Base-by-base conservation (phyloP, 768 basidiomycete genomes). In the Termitomyces sp. region DNA sequence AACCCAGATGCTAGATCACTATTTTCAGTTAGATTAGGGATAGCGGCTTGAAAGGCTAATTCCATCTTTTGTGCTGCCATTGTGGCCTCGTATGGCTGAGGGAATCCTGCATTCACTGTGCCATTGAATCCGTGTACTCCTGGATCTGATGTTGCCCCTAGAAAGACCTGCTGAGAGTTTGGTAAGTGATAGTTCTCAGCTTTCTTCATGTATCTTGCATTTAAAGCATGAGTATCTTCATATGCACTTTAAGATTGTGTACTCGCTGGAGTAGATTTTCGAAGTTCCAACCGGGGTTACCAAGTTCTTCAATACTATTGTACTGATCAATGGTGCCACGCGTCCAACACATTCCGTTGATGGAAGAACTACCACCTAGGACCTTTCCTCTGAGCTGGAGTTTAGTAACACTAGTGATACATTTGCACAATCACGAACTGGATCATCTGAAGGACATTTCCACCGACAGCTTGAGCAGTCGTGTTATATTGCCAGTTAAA, bases 231-330 rank as follows among this genome's bases (percentile, higher is more conserved):
- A 26, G 28, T n/a, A 35, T 5, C 8, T 28, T 22, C 1, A 5
- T 3, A 32, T 18, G 2, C n/a, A 12, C 3, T 35, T 18, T 8
- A 14, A 14, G 20, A 18, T 20, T 6, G 8, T 0, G 1, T 0
- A 22, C 56, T 12, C n/a, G 55, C 61, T 35, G n/a, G 5, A 62
- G 35, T 7, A 64, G 20, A 18, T 61, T 56, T 14, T 53, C 24
- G 26, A 60, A 64, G n/a, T 64, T 64, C 63, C 63, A 64, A 16
- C 63, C 63, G 26, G 63, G 61, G 26, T 64, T 64, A 2, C 63
- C 63, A 10, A 64, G 63, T 24, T 57, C 20, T 49, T 64, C 61
- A 35, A 64, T 33, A 28, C 61, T 59, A 45, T 64, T 44, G 12
- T 64, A 64, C 24, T 64, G 63, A 30, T 60, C 56, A 14, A 62